These are phyloP conservation scores for Linnemannia schmuckeri DNA, from an alignment of 192 early-diverging fungal species.

Conservation along the genomic window DNA sequence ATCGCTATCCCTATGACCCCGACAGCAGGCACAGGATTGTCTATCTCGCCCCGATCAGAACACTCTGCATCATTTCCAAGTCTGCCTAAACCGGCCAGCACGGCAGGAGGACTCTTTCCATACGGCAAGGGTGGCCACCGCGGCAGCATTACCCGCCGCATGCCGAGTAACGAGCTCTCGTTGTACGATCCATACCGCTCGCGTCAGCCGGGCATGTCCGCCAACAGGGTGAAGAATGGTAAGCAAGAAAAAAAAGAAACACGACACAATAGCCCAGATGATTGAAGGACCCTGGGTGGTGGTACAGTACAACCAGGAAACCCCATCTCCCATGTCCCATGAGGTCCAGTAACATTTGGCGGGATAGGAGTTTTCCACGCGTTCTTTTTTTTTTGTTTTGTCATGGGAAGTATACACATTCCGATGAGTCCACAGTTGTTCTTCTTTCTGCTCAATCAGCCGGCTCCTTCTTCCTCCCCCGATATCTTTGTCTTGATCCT, in stretches of 20 bases:
- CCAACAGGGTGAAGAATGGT: constrained; percentile 51
- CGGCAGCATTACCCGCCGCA: constrained; percentile 20
- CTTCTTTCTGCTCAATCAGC: background rate
- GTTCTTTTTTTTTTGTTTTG: constrained; percentile 8
- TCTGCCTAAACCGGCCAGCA: constrained; percentile 7
- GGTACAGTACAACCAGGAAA: too few relatives aligned
- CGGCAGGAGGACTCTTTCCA: constrained; percentile 14
- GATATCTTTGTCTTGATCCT: background rate
- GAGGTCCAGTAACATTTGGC: background rate
- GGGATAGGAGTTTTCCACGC: constrained; percentile 2
- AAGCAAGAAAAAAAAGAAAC: constrained; percentile 1
- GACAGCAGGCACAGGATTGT: background rate
- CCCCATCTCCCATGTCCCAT: background rate
- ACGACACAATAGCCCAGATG: background rate
- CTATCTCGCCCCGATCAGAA: constrained; percentile 37
- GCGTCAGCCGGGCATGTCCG: constrained; percentile 42
- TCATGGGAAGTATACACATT: background rate
- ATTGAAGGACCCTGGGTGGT: background rate
- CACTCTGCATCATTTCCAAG: constrained; percentile 11
- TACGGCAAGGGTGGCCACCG: constrained; percentile 17
- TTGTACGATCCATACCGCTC: constrained; percentile 51
- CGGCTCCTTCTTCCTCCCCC: background rate
- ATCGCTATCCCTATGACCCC: constrained; percentile 28
- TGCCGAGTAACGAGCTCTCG: constrained; percentile 41
- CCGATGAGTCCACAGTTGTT: background rate